Evolutionary conservation across 257 asterid genomes (phyloP), one percentile per base, ranked within the genome.

Genomic region (Gardenia jasminoides): DNA sequence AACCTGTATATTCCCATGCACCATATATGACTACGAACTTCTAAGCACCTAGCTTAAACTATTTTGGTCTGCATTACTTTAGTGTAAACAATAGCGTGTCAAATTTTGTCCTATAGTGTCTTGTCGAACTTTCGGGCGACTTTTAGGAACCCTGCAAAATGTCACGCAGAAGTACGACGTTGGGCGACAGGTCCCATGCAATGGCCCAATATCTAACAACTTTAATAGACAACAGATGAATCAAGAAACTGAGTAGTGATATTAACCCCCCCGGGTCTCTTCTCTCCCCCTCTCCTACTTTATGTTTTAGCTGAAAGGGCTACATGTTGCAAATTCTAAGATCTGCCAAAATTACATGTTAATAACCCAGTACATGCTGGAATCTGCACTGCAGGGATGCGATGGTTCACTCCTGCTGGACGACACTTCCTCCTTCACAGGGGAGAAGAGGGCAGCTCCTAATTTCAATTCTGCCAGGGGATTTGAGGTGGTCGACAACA

Each of bases 331-430:
- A 12, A 12, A 48, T 12, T 50, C 5, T 50, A 50, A 50, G 20
- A 50, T 50, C 19, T 50, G 58, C 17, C 58, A 50, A 50, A 50
- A 50, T 50, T 50, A 50, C 41, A 36, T 36, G 12, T 46, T 46
- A 50, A 3, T 50, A 12, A 50, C 28, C 30, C 24, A n/a, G 0
- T 61, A 24, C 13, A 24, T 61, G 67, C 31, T 61, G 67, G 67
- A 61, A 17, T 10, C 19, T 54, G 26, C 26, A 61, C 10, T 80
- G 26, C 78, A 94, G 99, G 99, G 99, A 5, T 94, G 99, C 68
- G 98, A 93, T 33, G 99, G 95, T 76, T 94, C 99, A 0, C 6
- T 93, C 78, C 94, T 94, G 59, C 93, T 94, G 0, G 99, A 94
- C 77, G 98, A 93, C 84, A 93, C 96, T 3, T 86, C 96, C 20